Base-by-base conservation (phyloP, 768 basidiomycete genomes). In the Termitomyces sp. region DNA sequence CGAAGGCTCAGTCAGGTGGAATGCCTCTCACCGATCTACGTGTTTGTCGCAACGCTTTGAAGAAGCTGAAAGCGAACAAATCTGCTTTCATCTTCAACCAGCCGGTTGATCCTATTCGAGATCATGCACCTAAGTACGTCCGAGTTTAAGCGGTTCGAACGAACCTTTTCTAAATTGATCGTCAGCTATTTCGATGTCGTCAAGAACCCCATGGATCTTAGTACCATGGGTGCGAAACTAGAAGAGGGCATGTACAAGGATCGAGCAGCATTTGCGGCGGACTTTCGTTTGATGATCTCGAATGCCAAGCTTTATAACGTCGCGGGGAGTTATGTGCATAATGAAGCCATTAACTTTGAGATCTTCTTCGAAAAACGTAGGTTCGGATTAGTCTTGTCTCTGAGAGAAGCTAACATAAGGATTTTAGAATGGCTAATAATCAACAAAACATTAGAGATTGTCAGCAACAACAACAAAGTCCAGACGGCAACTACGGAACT, bases 71-170 rank as follows among this genome's bases (percentile, higher is more conserved):
- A 67, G 67, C 81, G 28, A 82, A 93, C 71, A 94, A 91, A 71
- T 85, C 83, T 60, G 86, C 90, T 4, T 70, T 73, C 30, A 67
- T 90, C 55, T 98, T 98, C 73, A 76, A 87, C 44, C 85, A 90
- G 59, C 93, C 96, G 35, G 96, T 98, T n/a, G 95, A 97, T 73
- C 95, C 95, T n/a, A 84, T 96, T 44, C 81, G 93, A 63, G 95
- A 97, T 66, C 82, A 84, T 67, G 95, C 93, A 10, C 92, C 92
- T 18, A 90, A 90, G 91, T 96, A 70, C 55, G 82, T 78, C 48
- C 23, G 6, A 23, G 5, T 50, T n/a, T 30, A 26, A 16, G 28
- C 33, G 57, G 10, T n/a, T 18, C 18, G 23, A 16, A 36, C 18
- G 23, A 16, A 36, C 49, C 56, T 32, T 33, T 33, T 58, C 56